Percentiles rank a stretch among this genome's conserved stretches.
phyloP scores from a whole-genome alignment of 495 filamentous ascomycete species.

The Clohesyomyces aquaticus region DNA sequence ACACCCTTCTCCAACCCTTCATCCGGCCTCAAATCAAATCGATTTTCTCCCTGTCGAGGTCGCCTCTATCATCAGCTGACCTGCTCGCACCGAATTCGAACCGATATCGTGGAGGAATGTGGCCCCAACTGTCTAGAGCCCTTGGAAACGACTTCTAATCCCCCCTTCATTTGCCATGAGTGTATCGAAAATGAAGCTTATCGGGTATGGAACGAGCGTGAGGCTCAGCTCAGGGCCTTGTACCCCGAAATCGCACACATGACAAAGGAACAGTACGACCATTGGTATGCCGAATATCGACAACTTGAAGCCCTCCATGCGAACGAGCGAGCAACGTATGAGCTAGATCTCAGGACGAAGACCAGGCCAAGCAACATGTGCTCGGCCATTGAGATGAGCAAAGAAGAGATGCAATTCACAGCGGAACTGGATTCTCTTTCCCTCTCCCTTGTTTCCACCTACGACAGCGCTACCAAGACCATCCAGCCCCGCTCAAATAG shows the following conservation, averaged over 20 bases:
- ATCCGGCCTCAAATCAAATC: conserved; percentile 3
- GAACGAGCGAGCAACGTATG: conserved; percentile 17
- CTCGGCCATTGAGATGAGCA: conserved; percentile 10
- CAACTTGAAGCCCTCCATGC: conserved; percentile 17
- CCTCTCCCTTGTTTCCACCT: conserved; percentile 10
- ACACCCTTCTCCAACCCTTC: neutral
- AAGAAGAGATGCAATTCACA: conserved; percentile 23
- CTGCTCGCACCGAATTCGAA: conserved; percentile 34
- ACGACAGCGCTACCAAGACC: neutral
- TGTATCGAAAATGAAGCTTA: conserved; percentile 20
- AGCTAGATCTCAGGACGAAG: conserved; percentile 14
- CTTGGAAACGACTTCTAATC: neutral
- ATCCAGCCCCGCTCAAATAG: conserved; percentile 5
- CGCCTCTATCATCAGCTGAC: conserved; percentile 35
- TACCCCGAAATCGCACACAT: conserved; percentile 24
- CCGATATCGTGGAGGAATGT: conserved; percentile 36
- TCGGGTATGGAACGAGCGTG: conserved; percentile 17
- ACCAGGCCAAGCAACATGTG: conserved; percentile 26
- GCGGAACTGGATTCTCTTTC: conserved; percentile 28
- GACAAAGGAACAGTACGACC: conserved; percentile 30
- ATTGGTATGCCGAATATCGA: conserved; percentile 30
- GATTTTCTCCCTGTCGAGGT: conserved; percentile 27
- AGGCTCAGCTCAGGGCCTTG: conserved; percentile 20
- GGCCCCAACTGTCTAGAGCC: conserved; percentile 34
- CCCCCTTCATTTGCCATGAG: conserved; percentile 36